These are phyloP conservation scores for Blastobotrys elegans DNA, from an alignment of 1,139 yeast species.

Conservation along the genomic window DNA sequence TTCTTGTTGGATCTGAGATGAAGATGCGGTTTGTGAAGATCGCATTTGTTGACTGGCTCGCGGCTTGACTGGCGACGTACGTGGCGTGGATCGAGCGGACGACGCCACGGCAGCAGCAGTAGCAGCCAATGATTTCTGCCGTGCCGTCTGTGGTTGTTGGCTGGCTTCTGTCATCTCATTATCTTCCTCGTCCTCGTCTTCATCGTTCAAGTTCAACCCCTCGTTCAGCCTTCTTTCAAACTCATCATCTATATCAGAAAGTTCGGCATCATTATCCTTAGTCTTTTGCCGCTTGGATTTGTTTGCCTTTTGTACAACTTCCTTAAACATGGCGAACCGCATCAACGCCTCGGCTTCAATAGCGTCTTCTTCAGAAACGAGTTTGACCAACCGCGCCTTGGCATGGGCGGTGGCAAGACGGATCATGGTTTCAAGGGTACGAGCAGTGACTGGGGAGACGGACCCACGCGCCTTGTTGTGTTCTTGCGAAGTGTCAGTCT, in stretches of 20 bases:
- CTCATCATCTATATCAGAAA: constrained; percentile 26
- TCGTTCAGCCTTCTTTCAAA: no score
- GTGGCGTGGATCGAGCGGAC: constrained; percentile 1
- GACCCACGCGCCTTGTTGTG: not conserved
- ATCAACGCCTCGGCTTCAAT: constrained; percentile 79
- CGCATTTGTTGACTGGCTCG: constrained; percentile 10
- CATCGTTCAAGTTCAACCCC: constrained; percentile 12
- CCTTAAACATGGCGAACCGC: constrained; percentile 80
- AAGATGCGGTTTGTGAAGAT: constrained; percentile 14
- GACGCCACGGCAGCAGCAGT: constrained; percentile 8
- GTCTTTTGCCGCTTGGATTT: constrained; percentile 25
- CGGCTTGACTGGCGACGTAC: constrained; percentile 6
- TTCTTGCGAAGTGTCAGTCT: constrained; percentile 61
- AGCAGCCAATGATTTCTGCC: constrained; percentile 6
- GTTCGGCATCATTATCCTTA: not conserved
- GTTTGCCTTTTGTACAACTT: constrained; percentile 33
- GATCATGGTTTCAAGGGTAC: constrained; percentile 93
- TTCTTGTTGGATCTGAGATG: constrained; percentile 17
- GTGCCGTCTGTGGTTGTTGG: constrained; percentile 9
- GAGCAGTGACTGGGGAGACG: constrained; percentile 86
- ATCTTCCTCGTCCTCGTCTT: not conserved
- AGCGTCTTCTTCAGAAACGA: constrained; percentile 75
- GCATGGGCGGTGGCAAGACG: constrained; percentile 98
- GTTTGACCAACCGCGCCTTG: constrained; percentile 75
- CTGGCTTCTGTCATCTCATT: constrained; percentile 27